Evolutionary conservation across 1,284 basidiomycete genomes (phyloP).

Genomic region (Phylloboletellus chloephorus): DNA sequence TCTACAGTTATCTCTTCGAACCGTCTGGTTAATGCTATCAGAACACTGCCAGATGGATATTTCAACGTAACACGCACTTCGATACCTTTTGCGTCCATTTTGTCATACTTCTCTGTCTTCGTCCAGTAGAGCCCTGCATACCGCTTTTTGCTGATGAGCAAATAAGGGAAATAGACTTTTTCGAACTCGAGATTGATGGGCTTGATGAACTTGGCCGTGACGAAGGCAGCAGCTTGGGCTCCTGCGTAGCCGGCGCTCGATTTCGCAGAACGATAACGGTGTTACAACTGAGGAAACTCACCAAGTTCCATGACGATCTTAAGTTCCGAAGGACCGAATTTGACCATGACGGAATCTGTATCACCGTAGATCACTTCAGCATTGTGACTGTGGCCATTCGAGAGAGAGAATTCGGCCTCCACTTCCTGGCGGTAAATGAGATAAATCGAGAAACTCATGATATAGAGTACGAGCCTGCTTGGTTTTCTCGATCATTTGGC

Average conservation of each 20-base stretch:
- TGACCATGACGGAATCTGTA: constrained; percentile 97
- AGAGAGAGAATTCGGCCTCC: constrained; percentile 79
- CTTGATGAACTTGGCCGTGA: constrained; percentile 85
- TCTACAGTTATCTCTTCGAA: constrained; percentile 93
- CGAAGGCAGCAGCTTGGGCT: constrained; percentile 90
- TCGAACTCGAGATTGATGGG: constrained; percentile 98
- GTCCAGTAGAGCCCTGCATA: constrained; percentile 98
- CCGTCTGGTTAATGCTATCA: constrained; percentile 59
- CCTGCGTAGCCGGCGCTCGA: constrained; percentile 43
- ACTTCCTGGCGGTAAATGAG: constrained; percentile 56
- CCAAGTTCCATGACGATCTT: constrained; percentile 84
- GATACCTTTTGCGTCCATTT: constrained; percentile 98
- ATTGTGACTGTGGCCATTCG: constrained; percentile 81
- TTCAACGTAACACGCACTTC: constrained; percentile 55
- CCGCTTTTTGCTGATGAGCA: constrained; percentile 95
- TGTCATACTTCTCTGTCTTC: constrained; percentile 87
- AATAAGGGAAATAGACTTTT: constrained; percentile 95
- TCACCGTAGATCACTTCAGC: constrained; percentile 95
- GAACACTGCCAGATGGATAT: neutral
- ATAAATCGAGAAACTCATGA: neutral
- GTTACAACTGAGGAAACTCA: constrained; percentile 31
- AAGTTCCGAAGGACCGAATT: constrained; percentile 86
- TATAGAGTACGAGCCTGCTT: constrained; percentile 55
- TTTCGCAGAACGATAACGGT: neutral
- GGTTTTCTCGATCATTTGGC: constrained; percentile 96